Evolutionary conservation across 2,329 filamentous ascomycete genomes (phyloP).

Genomic region (Fusarium siculi): DNA sequence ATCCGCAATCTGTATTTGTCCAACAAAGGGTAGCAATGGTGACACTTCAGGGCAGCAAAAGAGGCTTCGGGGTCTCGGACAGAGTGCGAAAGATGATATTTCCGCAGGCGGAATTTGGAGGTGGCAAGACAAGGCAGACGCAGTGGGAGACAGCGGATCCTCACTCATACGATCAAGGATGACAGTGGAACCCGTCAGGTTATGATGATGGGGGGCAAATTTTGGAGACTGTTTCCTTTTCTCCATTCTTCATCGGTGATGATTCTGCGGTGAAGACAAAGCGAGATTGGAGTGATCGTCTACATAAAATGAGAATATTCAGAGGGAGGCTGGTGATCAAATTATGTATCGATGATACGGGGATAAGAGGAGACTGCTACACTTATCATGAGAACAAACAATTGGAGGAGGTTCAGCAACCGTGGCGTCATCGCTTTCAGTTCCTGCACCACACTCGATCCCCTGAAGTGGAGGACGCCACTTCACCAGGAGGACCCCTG

Average conservation of each 20-base stretch:
- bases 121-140: slow-evolving; percentile 14
- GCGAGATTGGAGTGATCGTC: not conserved
- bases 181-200: slow-evolving; percentile 18
- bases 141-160: slow-evolving; percentile 4
- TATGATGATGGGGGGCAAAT: slow-evolving; percentile 27
- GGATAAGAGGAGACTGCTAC: not conserved
- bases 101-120: slow-evolving; percentile 20
- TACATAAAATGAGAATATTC: not conserved
- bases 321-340: not conserved
- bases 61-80: not conserved
- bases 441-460: slow-evolving; percentile 15
- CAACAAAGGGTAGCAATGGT: not conserved
- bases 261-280: not conserved
- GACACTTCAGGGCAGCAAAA: not conserved
- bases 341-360: not conserved
- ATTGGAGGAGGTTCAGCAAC: not conserved
- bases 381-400: not conserved
- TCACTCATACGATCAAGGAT: slow-evolving; percentile 33
- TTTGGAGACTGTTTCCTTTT: not conserved
- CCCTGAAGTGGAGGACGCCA: slow-evolving; percentile 4
- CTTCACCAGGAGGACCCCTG: not conserved
- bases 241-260: not conserved
- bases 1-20: slow-evolving; percentile 8
- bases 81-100: not conserved
- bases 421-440: slow-evolving; percentile 21